Evolutionary conservation across 148 eudicot species (phyloP), one percentile per base, ranked within the genome.

Genomic region (Rhododendron vialii): DNA sequence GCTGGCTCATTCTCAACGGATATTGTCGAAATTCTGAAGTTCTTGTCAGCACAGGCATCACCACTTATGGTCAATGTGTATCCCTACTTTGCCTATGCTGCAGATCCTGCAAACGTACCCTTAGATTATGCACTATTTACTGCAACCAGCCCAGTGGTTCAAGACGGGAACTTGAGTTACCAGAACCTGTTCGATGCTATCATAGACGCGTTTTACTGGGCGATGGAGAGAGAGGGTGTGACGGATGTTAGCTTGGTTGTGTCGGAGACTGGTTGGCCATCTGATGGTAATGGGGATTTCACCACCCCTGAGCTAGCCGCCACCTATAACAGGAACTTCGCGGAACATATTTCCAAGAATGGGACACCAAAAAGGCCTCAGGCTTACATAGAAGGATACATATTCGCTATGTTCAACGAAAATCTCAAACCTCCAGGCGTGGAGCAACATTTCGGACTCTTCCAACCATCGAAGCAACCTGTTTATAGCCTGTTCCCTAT

Each of bases 21-120:
- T 1, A 59, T 93, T 82, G 38, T 4, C 1, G 55, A 43, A 22
- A 80, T 94, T 1, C 0, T 90, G 0, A 1, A 61, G 4, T 89
- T 91, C 69, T 84, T 93, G 2, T 78, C 82, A 15, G 24, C 45
- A 0, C 82, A 86, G 2, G 48, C 63, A 0, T 5, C 85, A 30
- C 92, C 95, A 3, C 83, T 93, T 18, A 73, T 93, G n/a, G 41
- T 87, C 61, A 91, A 92, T 50, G 79, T 91, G 20, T 94, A 94
- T 84, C 96, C 95, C 1, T 94, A 91, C 61, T 91, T 93, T 33
- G 90, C 93, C 13, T 86, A 91, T 36, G 88, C 86, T 1, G 45
- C 85, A 0, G 84, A 89, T 51, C 91, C 95, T 0, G n/a, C 1
- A 0, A 15, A 90, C 6, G 57, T 93, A 4, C 78, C 65, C 2